Conservation (phyloP, 2,329 filamentous ascomycete genomes). For the Calcarisporium arbuscula region DNA sequence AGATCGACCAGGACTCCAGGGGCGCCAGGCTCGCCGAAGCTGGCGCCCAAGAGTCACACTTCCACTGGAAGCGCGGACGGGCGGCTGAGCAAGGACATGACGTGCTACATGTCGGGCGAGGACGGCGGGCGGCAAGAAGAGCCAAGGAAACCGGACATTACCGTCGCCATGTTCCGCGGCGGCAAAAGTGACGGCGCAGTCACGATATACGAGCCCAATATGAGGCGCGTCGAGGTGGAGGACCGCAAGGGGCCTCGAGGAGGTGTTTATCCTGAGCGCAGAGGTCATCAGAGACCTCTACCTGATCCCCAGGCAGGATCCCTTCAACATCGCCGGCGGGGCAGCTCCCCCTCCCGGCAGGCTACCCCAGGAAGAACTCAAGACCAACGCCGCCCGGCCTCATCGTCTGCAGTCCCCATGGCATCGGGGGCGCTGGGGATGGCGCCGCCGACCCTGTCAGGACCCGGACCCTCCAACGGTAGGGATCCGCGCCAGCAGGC, state of each 20-base stretch:
- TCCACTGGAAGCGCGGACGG: conserved; percentile 88
- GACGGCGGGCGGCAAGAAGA: conserved; percentile 69
- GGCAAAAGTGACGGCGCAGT: conserved; percentile 58
- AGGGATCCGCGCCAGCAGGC: conserved; percentile 22
- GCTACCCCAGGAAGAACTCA: conserved; percentile 1
- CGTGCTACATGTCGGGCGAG: conserved; percentile 78
- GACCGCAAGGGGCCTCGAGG: conserved; percentile 89
- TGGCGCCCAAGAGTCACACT: conserved; percentile 70
- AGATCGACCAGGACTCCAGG: conserved; percentile 65
- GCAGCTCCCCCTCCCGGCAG: too few species aligned
- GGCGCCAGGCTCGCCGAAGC: conserved; percentile 29
- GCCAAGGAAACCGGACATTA: conserved; percentile 94
- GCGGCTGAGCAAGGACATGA: conserved; percentile 78
- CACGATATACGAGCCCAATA: conserved; percentile 89
- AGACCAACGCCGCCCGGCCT: conserved; percentile 7
- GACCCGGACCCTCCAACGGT: conserved; percentile 12
- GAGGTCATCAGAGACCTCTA: conserved; percentile 62
- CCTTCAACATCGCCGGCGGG: conserved; percentile 66
- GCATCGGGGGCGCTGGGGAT: conserved; percentile 34
- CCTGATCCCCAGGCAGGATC: conserved; percentile 59
- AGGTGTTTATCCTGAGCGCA: conserved; percentile 62
- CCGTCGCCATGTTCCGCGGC: conserved; percentile 77
- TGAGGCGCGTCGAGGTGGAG: conserved; percentile 84
- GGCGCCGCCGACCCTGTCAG: conserved; percentile 11
- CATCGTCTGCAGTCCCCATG: conserved; percentile 3